Evolutionary conservation across 305 asterid species (phyloP).

Genomic region (Fraxinus sp.): DNA sequence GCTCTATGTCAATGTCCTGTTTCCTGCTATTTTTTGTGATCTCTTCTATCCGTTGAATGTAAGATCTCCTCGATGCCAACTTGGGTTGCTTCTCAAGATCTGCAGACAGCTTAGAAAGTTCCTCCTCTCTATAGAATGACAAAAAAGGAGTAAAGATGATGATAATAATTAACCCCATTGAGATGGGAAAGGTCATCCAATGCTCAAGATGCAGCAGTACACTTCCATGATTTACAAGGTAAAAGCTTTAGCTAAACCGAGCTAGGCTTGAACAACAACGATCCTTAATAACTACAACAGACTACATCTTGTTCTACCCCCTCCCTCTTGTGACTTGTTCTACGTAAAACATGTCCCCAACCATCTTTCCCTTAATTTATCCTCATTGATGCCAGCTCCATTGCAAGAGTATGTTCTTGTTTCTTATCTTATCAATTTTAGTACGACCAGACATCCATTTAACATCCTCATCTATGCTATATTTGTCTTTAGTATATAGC

Average conservation of each 20-base stretch:
- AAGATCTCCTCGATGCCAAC: slow-evolving; percentile 50
- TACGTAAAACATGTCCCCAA: not conserved
- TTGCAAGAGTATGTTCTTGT: not conserved
- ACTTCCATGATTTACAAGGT: slow-evolving; percentile 11
- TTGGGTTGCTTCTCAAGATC: slow-evolving; percentile 61
- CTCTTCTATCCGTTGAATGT: slow-evolving; percentile 67
- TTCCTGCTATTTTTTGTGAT: slow-evolving; percentile 84
- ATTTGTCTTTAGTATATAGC: not conserved
- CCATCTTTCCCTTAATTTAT: not conserved
- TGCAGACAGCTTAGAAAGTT: slow-evolving; percentile 44
- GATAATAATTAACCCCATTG: not conserved
- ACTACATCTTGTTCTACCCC: not conserved
- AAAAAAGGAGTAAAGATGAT: slow-evolving; percentile 2
- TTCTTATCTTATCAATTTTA: not conserved
- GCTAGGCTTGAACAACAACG: not conserved
- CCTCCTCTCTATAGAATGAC: slow-evolving; percentile 51
- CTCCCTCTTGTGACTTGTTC: not conserved
- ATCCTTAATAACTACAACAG: not conserved
- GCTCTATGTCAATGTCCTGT: slow-evolving; percentile 68
- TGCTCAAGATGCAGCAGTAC: slow-evolving; percentile 10
- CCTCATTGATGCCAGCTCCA: not conserved
- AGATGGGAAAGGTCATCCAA: not conserved
- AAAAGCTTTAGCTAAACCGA: not conserved
- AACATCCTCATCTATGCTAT: not conserved
- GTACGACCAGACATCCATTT: not conserved